Conservation (phyloP, 176 grass and related monocot species). For the Carex cristatella region DNA sequence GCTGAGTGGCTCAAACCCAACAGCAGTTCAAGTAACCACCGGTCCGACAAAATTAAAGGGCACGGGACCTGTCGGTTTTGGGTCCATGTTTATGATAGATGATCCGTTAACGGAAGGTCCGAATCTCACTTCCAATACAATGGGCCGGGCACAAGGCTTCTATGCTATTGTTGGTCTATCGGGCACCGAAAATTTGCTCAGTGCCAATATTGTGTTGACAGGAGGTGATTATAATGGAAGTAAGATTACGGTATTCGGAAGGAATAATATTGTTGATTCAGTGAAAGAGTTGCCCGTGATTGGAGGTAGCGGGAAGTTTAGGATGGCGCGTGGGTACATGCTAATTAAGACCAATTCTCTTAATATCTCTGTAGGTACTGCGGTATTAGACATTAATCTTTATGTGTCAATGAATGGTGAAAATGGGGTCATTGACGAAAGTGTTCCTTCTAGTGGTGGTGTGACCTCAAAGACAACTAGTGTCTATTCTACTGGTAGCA, state of each 20-base stretch:
- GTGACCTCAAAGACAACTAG: too few species aligned
- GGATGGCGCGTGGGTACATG: constrained; percentile 31
- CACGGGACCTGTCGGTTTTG: constrained; percentile 27
- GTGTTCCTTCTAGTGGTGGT: not conserved
- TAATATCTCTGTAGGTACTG: constrained; percentile 5
- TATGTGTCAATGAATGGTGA: constrained; percentile 19
- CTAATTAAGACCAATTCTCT: constrained; percentile 20
- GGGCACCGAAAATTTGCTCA: too few species aligned
- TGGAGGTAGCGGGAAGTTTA: constrained; percentile 39
- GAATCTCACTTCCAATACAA: too few species aligned
- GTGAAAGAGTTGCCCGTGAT: constrained; percentile 48
- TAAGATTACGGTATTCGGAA: too few species aligned
- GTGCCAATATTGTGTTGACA: too few species aligned
- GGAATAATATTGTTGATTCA: not conserved
- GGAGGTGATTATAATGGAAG: too few species aligned
- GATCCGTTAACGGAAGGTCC: too few species aligned
- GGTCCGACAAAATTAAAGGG: constrained; percentile 6
- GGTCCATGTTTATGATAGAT: not conserved
- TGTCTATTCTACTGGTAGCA: not conserved
- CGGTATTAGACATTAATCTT: constrained; percentile 45
- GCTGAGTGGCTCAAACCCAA: constrained; percentile 23
- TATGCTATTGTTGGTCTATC: too few species aligned
- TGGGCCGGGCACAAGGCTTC: too few species aligned
- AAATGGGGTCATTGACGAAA: not conserved
- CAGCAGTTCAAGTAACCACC: constrained; percentile 24